Evolutionary conservation across 306 rosid genomes (phyloP), one percentile per base, ranked within the genome.

Genomic region (Lithocarpus polystachyus): DNA sequence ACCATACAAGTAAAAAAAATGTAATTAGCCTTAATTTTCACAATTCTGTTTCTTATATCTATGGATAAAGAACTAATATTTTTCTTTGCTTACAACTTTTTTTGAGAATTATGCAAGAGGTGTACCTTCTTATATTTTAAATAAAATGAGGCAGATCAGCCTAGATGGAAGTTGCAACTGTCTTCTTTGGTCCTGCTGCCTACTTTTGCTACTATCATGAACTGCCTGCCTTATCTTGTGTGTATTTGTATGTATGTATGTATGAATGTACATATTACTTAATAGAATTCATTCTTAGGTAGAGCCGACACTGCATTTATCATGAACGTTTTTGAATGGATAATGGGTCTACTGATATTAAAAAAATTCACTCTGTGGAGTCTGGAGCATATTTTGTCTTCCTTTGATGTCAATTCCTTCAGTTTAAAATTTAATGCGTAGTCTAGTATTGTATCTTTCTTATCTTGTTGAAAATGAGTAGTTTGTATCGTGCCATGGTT

Each of bases 1-100:
- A 40, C 45, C 2, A 40, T 8, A 8, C 12, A 37, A 37, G 45
- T 7, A 37, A 37, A 37, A 37, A 37, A 7, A 37, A 37, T 7
- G 45, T 7, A 37, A 8, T 40, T 40, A 40, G 45, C 45, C 45
- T 40, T 40, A 7, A 40, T 40, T 40, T 40, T 40, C 12, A 40
- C 12, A 43, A 54, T 62, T 67, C 80, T 57, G n/a, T 79, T 70
- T 64, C 75, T 59, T 82, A 65, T 78, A 40, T 40, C 48, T 65
- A 51, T 68, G 56, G 79, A 59, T 51, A 76, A 15, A 26, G 68
- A 48, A 19, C 74, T 72, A 28, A 22, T 43, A 52, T 15, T 69
- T 33, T 76, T 80, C 45, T 40, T 76, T 33, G 28, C 19, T 68
- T 77, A 28, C 74, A 73, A 80, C 75, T 65, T 33, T 74, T 23